A percentile compares a stretch with the other conserved stretches of the same genome.
Evolutionary conservation across 768 basidiomycete species (phyloP).

Genomic region (Russula emetica): DNA sequence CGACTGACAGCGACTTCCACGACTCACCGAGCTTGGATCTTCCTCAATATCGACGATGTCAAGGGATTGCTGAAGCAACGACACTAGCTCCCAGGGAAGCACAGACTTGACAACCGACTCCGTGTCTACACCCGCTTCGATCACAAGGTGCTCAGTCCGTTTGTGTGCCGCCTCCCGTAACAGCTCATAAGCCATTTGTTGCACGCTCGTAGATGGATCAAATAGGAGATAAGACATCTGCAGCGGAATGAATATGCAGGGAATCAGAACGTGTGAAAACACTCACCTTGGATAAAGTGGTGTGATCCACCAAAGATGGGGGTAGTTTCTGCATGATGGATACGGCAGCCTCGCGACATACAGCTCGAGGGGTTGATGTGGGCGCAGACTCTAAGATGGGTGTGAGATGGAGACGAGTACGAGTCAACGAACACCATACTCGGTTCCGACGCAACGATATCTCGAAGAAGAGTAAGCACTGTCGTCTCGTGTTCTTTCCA

Average conservation of each 20-base stretch:
- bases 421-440: constrained; percentile 40
- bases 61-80: constrained; percentile 52
- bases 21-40: constrained; percentile 33
- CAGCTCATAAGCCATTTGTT: constrained; percentile 73
- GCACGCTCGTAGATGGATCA: constrained; percentile 60
- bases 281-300: constrained; percentile 60
- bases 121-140: constrained; percentile 79
- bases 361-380: constrained; percentile 54
- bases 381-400: constrained; percentile 24
- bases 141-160: constrained; percentile 76
- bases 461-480: constrained; percentile 55
- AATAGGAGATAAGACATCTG: constrained; percentile 79
- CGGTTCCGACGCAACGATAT: constrained; percentile 51
- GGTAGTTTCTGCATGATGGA: constrained; percentile 66
- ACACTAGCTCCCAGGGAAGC: constrained; percentile 64
- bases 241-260: not conserved
- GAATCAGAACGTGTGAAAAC: not conserved
- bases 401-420: not conserved
- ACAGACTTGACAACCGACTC: constrained; percentile 50
- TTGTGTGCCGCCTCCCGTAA: constrained; percentile 65
- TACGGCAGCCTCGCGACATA: constrained; percentile 65
- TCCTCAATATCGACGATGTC: constrained; percentile 38
- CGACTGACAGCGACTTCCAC: not conserved
- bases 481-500: constrained; percentile 59
- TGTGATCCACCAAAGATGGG: constrained; percentile 53